A percentile compares a stretch with the other conserved stretches of the same genome.
Conservation (phyloP, 2,329 filamentous ascomycete genomes). For the Thelonectria rubi region DNA sequence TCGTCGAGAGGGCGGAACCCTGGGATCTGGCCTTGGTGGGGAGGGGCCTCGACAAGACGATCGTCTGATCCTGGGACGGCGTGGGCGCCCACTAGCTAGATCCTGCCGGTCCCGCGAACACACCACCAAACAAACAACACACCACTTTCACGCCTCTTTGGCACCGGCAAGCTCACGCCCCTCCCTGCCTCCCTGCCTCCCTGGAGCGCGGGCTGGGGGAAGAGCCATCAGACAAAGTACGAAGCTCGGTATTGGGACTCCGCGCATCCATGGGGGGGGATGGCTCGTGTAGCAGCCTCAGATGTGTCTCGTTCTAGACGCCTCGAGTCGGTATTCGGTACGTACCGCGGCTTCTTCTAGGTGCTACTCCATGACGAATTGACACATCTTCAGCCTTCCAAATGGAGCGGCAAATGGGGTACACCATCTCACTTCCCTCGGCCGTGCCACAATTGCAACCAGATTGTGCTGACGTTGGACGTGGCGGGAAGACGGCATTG, state of each 20-base stretch:
- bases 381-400: not conserved
- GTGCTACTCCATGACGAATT: not conserved
- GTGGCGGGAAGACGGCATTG: constrained; percentile 10
- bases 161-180: constrained; percentile 27
- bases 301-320: constrained; percentile 21
- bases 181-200: not conserved
- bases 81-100: constrained; percentile 39
- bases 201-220: not conserved
- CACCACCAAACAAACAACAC: constrained; percentile 32
- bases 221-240: not conserved
- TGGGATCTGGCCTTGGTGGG: constrained; percentile 44
- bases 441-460: not conserved
- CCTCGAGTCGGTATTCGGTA: constrained; percentile 8
- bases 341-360: constrained; percentile 3
- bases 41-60: constrained; percentile 39
- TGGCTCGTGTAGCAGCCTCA: constrained; percentile 16
- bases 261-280: constrained; percentile 2
- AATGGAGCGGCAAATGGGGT: not conserved
- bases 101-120: constrained; percentile 44
- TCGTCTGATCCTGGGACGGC: constrained; percentile 43
- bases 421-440: not conserved
- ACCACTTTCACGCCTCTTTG: constrained; percentile 26
- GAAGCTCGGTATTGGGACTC: constrained; percentile 1
- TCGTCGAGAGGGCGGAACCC: constrained; percentile 39
- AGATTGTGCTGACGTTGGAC: constrained; percentile 18